A percentile compares a stretch with the other conserved stretches of the same genome.
phyloP scores from a whole-genome alignment of 805 yeast genomes.

The Hanseniaspora singularis region DNA sequence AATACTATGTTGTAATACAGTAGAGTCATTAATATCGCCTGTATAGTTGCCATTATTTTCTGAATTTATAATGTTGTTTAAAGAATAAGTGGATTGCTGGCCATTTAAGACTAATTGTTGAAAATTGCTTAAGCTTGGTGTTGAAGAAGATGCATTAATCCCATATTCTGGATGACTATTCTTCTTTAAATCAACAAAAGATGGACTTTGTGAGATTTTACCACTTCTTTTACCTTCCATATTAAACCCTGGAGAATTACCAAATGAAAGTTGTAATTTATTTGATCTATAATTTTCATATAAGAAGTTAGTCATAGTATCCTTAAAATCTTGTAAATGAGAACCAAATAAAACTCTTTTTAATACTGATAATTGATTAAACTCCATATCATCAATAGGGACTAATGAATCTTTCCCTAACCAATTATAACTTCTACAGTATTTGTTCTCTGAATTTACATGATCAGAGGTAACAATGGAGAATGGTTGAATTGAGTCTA shows the following conservation, averaged over 20 bases:
- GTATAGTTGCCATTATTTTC: not conserved
- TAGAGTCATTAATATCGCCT: too few species aligned
- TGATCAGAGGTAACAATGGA: slow-evolving; percentile 58
- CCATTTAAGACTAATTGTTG: slow-evolving; percentile 15
- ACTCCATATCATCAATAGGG: slow-evolving; percentile 39
- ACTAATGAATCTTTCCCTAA: slow-evolving; percentile 34
- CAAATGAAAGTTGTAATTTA: slow-evolving; percentile 48
- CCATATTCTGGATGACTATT: slow-evolving; percentile 1
- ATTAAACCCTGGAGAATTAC: not conserved
- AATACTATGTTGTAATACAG: too few species aligned
- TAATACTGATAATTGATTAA: slow-evolving; percentile 44
- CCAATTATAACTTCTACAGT: slow-evolving; percentile 68
- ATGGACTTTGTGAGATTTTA: slow-evolving; percentile 6
- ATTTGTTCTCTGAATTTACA: slow-evolving; percentile 40
- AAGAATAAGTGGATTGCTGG: slow-evolving; percentile 15
- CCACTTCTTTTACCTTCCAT: slow-evolving; percentile 18
- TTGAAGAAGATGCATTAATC: slow-evolving; percentile 24
- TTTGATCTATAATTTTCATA: slow-evolving; percentile 76
- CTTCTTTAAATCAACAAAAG: slow-evolving; percentile 12
- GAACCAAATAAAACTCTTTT: slow-evolving; percentile 67
- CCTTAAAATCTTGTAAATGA: slow-evolving; percentile 73
- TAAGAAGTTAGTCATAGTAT: slow-evolving; percentile 60
- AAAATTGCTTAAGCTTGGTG: slow-evolving; percentile 30
- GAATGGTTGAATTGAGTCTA: slow-evolving; percentile 61
- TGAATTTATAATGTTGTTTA: not conserved